Conservation (phyloP, 495 filamentous ascomycete genomes). For the Aspergillus mulundensis region DNA sequence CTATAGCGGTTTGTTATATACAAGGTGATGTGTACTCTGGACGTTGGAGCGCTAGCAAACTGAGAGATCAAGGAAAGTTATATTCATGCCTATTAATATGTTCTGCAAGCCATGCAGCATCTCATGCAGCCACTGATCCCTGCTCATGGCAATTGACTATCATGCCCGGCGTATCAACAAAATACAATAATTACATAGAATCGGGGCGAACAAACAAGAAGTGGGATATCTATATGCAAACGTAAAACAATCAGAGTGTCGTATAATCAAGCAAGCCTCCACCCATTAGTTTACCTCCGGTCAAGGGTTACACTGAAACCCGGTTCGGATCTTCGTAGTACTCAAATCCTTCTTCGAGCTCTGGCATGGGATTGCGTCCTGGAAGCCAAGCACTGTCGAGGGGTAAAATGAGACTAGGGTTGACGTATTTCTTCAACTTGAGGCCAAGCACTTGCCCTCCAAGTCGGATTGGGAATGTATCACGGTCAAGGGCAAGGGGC, state of each 20-base stretch:
- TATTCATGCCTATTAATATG: constrained; percentile 1
- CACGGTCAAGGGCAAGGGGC: constrained; percentile 42
- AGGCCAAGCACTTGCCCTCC: constrained; percentile 38
- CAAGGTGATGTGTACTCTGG: too few species aligned
- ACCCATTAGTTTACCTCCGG: neutral
- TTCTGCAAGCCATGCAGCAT: constrained; percentile 1
- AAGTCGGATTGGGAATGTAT: constrained; percentile 37
- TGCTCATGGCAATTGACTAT: neutral
- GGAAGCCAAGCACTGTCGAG: constrained; percentile 46
- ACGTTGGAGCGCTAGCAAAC: too few species aligned
- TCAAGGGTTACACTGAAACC: constrained; percentile 6
- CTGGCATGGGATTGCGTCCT: constrained; percentile 19
- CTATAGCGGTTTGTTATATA: too few species aligned
- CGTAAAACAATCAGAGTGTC: neutral
- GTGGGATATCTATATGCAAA: constrained; percentile 4
- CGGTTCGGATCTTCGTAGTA: constrained; percentile 21
- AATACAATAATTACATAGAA: neutral
- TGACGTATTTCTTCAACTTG: constrained; percentile 44
- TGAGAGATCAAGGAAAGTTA: neutral
- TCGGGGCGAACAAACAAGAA: neutral
- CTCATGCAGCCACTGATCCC: neutral
- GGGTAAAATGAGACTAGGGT: constrained; percentile 44
- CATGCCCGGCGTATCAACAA: neutral
- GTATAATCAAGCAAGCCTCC: neutral
- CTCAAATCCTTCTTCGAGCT: constrained; percentile 13